These are phyloP conservation scores for Pseudocercospora cruenta DNA, from an alignment of 2,329 filamentous ascomycete genomes.

Conservation along the genomic window DNA sequence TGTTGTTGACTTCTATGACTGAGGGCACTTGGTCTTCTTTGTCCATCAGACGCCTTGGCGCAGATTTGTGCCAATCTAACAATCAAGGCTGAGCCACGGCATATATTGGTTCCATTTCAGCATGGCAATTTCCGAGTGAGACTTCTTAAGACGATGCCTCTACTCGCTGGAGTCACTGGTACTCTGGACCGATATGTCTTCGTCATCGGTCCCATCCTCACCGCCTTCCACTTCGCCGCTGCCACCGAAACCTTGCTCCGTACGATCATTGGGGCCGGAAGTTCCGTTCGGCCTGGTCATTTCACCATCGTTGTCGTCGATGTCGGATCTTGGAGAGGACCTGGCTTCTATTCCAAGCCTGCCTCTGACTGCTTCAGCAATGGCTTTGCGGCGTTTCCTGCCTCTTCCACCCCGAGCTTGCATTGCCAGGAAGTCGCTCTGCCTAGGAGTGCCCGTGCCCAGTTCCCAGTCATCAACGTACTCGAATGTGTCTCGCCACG, in stretches of 20 bases:
- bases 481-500: neutral
- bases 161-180: neutral
- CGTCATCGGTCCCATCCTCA: neutral
- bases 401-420: neutral
- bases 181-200: neutral
- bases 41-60: too few relatives aligned
- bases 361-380: neutral
- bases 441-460: neutral
- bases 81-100: neutral
- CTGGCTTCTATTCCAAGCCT: neutral
- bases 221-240: neutral
- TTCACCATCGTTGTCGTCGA: neutral
- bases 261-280: neutral
- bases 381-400: neutral
- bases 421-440: neutral
- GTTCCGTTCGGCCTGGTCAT: neutral
- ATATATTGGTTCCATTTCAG: neutral
- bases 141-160: neutral
- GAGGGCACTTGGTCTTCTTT: too few relatives aligned
- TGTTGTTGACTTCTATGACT: too few relatives aligned
- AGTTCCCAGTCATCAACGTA: slow-evolving; percentile 4
- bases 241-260: neutral
- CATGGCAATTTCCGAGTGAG: neutral
- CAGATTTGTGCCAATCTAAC: neutral
- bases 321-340: neutral